A percentile compares a stretch with the other conserved stretches of the same genome.
phyloP scores from a whole-genome alignment of 768 basidiomycete species.

The Tylopilus sp. region DNA sequence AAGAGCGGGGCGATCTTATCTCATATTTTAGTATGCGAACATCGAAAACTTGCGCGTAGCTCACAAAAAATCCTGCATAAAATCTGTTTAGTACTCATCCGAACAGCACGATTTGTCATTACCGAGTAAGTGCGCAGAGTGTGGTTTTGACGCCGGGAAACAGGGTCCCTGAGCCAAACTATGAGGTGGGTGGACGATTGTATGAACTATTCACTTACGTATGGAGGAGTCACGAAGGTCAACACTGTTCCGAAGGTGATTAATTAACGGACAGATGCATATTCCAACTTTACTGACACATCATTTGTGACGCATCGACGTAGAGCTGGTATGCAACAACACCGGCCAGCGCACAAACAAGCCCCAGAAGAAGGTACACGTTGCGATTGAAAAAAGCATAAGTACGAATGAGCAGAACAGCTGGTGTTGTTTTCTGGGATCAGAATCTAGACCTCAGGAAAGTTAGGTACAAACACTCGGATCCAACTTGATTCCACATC shows the following conservation, averaged over 20 bases:
- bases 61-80: slow-evolving; percentile 53
- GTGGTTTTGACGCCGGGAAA: slow-evolving; percentile 78
- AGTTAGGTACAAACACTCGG: slow-evolving; percentile 52
- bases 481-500: slow-evolving; percentile 86
- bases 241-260: slow-evolving; percentile 43
- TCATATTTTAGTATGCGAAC: slow-evolving; percentile 5
- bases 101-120: slow-evolving; percentile 18
- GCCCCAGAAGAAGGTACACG: slow-evolving; percentile 56
- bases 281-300: slow-evolving; percentile 42
- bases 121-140: slow-evolving; percentile 81
- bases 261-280: background rate
- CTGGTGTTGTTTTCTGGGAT: slow-evolving; percentile 33
- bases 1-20: slow-evolving; percentile 75
- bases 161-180: slow-evolving; percentile 60
- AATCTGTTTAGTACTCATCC: slow-evolving; percentile 4
- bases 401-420: slow-evolving; percentile 77
- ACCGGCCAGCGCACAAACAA: slow-evolving; percentile 64
- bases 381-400: slow-evolving; percentile 87
- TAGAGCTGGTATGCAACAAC: slow-evolving; percentile 81
- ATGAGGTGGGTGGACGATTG: background rate
- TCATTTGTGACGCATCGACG: slow-evolving; percentile 76
- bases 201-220: slow-evolving; percentile 37
- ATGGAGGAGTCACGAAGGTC: slow-evolving; percentile 61
- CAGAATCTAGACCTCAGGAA: background rate
- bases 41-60: slow-evolving; percentile 21